A percentile compares a stretch with the other conserved stretches of the same genome.
Evolutionary conservation across 2,329 filamentous ascomycete species (phyloP).

Genomic region (Fusarium anguioides): DNA sequence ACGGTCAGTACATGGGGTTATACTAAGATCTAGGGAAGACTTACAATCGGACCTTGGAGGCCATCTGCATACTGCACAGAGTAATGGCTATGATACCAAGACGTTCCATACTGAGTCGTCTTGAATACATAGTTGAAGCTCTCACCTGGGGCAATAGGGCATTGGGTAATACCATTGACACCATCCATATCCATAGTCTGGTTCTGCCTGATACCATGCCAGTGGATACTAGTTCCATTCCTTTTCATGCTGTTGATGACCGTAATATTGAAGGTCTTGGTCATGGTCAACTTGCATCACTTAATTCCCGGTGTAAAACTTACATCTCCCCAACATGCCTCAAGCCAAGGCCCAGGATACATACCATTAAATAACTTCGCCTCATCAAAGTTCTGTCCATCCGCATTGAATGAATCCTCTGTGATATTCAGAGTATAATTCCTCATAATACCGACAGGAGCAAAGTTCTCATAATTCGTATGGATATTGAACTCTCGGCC

Average conservation of each 20-base stretch:
- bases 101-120: conserved; percentile 38
- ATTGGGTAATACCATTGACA: conserved; percentile 40
- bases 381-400: conserved; percentile 34
- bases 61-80: conserved; percentile 42
- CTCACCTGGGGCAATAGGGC: conserved; percentile 33
- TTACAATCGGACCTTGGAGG: conserved; percentile 30
- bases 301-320: not conserved
- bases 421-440: conserved; percentile 38
- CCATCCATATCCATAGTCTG: conserved; percentile 40
- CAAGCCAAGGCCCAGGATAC: conserved; percentile 46
- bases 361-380: conserved; percentile 43
- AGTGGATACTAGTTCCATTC: conserved; percentile 41
- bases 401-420: conserved; percentile 32
- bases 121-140: conserved; percentile 36
- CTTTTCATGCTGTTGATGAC: conserved; percentile 27
- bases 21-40: not conserved
- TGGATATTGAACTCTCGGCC: conserved; percentile 42
- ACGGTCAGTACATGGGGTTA: not conserved
- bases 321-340: conserved; percentile 47
- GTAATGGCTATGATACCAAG: conserved; percentile 43
- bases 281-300: not conserved
- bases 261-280: conserved; percentile 30
- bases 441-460: conserved; percentile 35
- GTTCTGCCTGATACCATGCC: conserved; percentile 39
- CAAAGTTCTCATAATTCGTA: conserved; percentile 44